phyloP scores from a whole-genome alignment of 768 basidiomycete genomes.

The Tricholoma sp. region DNA sequence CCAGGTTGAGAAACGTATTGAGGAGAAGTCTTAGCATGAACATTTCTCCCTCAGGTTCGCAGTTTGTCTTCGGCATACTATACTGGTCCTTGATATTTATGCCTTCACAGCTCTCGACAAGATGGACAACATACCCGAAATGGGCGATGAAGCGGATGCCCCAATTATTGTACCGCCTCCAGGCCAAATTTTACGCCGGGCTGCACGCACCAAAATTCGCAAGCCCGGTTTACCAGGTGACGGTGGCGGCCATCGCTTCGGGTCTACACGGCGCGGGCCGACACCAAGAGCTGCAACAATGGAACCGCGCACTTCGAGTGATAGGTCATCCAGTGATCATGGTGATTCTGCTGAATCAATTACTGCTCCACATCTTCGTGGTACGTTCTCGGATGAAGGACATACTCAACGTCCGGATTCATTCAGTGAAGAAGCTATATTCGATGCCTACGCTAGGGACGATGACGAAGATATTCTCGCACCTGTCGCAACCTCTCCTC shows the following conservation, averaged over 20 bases:
- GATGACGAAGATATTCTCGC: constrained; percentile 35
- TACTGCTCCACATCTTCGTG: constrained; percentile 29
- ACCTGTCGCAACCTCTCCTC: constrained; percentile 26
- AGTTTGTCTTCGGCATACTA: constrained; percentile 12
- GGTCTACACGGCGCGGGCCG: constrained; percentile 37
- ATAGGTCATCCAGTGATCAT: constrained; percentile 68
- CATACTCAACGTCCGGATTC: constrained; percentile 54
- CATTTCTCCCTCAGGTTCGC: constrained; percentile 78
- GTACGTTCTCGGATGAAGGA: constrained; percentile 46
- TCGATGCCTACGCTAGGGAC: constrained; percentile 70
- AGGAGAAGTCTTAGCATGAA: constrained; percentile 87
- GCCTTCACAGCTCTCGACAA: constrained; percentile 50
- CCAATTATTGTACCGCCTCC: constrained; percentile 89
- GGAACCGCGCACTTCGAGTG: constrained; percentile 61
- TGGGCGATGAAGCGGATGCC: constrained; percentile 79
- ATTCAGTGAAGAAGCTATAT: constrained; percentile 81
- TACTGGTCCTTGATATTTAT: constrained; percentile 13
- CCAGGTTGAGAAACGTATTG: constrained; percentile 70
- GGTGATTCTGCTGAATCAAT: constrained; percentile 42
- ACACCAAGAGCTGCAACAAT: constrained; percentile 24
- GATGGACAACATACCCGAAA: constrained; percentile 62
- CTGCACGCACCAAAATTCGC: constrained; percentile 93
- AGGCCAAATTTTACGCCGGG: constrained; percentile 83
- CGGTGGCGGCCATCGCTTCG: constrained; percentile 81
- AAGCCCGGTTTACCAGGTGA: constrained; percentile 75